These are phyloP conservation scores for Botrytis porri DNA, from an alignment of 2,329 filamentous ascomycete genomes.

Conservation along the genomic window DNA sequence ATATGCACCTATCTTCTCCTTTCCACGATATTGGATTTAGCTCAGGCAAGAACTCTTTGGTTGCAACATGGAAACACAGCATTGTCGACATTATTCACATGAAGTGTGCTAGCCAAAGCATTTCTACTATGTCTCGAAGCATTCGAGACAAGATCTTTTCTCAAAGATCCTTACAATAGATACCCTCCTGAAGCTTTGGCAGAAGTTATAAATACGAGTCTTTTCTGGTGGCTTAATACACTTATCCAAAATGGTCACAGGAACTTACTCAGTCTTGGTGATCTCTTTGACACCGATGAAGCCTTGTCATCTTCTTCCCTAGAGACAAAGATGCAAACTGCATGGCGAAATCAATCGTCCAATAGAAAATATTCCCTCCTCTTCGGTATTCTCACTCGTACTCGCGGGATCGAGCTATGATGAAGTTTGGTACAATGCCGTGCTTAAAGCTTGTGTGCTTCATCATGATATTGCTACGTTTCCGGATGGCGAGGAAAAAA, in stretches of 20 bases:
- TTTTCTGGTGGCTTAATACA: conserved; percentile 40
- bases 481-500: conserved; percentile 31
- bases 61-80: not conserved
- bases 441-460: conserved; percentile 31
- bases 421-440: conserved; percentile 31
- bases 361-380: conserved; percentile 2
- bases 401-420: conserved; percentile 36
- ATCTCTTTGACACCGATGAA: conserved; percentile 29
- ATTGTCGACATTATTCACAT: conserved; percentile 16
- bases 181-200: conserved; percentile 33
- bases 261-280: conserved; percentile 32
- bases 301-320: conserved; percentile 11
- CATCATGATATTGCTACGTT: conserved; percentile 30
- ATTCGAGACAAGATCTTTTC: conserved; percentile 20
- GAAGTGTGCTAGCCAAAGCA: conserved; percentile 16
- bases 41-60: conserved; percentile 23
- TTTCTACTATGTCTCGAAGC: conserved; percentile 23
- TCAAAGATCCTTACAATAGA: conserved; percentile 10
- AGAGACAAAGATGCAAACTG: not conserved
- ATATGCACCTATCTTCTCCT: conserved; percentile 22
- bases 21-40: conserved; percentile 20
- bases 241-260: conserved; percentile 35
- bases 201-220: conserved; percentile 35
- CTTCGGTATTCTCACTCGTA: conserved; percentile 36
- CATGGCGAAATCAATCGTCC: not conserved